Evolutionary conservation across 2,329 filamentous ascomycete genomes (phyloP).

Genomic region (Alternaria sp.): DNA sequence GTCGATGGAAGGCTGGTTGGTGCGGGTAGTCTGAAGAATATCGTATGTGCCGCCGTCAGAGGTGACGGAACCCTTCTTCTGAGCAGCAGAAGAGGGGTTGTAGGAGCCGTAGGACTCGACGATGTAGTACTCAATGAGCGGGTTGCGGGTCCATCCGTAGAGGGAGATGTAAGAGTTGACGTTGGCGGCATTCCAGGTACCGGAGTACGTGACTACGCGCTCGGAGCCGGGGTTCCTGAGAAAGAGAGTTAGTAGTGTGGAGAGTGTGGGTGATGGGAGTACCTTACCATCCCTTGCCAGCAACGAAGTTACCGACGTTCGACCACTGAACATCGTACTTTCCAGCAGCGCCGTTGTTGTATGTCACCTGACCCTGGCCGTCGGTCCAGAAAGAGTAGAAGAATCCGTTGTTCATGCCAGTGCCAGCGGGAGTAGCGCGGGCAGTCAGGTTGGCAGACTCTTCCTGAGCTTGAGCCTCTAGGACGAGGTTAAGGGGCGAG

Average conservation of each 20-base stretch:
- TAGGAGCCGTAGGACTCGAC: constrained; percentile 63
- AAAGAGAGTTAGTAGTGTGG: not conserved
- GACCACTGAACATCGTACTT: constrained; percentile 61
- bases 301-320: constrained; percentile 64
- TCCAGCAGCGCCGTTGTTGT: constrained; percentile 60
- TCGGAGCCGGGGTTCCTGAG: constrained; percentile 55
- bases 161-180: constrained; percentile 64
- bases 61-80: constrained; percentile 60
- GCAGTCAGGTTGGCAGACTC: constrained; percentile 26
- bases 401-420: constrained; percentile 43
- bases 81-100: constrained; percentile 59
- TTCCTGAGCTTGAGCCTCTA: constrained; percentile 24
- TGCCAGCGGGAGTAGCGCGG: constrained; percentile 34
- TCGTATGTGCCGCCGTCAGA: constrained; percentile 64
- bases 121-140: constrained; percentile 68
- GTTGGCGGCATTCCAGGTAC: constrained; percentile 55
- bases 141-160: constrained; percentile 66
- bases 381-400: constrained; percentile 66
- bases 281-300: constrained; percentile 63
- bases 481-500: constrained; percentile 40
- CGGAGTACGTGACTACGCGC: constrained; percentile 62
- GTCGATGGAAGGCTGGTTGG: constrained; percentile 63
- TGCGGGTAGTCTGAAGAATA: constrained; percentile 60
- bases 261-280: not conserved
- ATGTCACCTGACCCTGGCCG: constrained; percentile 58